These are phyloP conservation scores for Fusarium gaditjirri DNA, from an alignment of 2,329 filamentous ascomycete genomes.

Conservation along the genomic window DNA sequence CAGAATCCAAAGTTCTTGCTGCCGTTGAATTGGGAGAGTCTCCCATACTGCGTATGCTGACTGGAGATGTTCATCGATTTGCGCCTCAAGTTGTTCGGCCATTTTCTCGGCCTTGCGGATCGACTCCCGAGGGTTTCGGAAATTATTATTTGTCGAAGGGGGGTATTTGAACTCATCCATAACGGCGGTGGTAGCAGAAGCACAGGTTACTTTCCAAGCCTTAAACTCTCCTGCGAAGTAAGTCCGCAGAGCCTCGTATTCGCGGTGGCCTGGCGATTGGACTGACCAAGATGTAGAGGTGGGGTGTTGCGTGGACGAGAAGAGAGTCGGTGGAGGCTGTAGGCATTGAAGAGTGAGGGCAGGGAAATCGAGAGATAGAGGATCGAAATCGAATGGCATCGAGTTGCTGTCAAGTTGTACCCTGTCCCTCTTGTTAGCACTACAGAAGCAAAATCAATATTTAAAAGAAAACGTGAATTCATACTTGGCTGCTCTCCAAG, in stretches of 20 bases:
- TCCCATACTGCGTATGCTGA: constrained; percentile 83
- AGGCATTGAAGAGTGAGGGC: constrained; percentile 85
- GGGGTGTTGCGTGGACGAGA: constrained; percentile 81
- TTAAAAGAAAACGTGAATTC: constrained; percentile 44
- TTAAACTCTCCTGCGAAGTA: constrained; percentile 75
- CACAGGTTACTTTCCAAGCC: constrained; percentile 68
- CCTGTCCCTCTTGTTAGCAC: constrained; percentile 50
- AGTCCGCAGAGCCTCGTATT: constrained; percentile 76
- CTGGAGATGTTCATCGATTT: constrained; percentile 79
- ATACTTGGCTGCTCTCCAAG: constrained; percentile 84
- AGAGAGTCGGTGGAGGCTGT: constrained; percentile 81
- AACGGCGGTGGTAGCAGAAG: constrained; percentile 60
- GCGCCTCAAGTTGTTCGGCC: constrained; percentile 72
- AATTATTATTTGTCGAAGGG: constrained; percentile 52
- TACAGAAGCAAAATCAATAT: neutral
- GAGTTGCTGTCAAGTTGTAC: constrained; percentile 66
- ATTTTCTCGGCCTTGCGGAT: constrained; percentile 60
- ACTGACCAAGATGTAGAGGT: constrained; percentile 85
- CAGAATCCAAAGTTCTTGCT: constrained; percentile 69
- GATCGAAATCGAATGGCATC: constrained; percentile 81
- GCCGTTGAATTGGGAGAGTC: constrained; percentile 65
- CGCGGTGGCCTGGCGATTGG: constrained; percentile 75
- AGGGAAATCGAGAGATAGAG: constrained; percentile 86
- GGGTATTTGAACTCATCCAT: constrained; percentile 64
- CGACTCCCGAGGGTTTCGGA: constrained; percentile 57